A percentile compares a stretch with the other conserved stretches of the same genome.
Conservation (phyloP, 2,329 filamentous ascomycete species). For the Stagonosporopsis chrysanthemi region DNA sequence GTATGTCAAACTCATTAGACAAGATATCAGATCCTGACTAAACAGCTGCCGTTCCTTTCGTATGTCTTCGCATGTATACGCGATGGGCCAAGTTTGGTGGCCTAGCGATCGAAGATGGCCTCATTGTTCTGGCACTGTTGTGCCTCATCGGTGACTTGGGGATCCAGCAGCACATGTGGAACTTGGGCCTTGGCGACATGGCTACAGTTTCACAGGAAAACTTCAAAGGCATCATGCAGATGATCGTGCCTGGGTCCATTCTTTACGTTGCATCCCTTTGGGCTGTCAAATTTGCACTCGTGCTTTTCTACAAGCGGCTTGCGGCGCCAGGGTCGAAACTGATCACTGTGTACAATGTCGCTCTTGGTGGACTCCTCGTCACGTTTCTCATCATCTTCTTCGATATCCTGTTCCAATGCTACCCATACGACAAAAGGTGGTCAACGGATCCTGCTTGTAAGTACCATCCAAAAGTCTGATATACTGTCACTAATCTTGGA, state of each 20-base stretch:
- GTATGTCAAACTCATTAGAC: neutral
- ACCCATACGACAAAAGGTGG: slow-evolving; percentile 43
- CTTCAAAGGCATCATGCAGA: slow-evolving; percentile 37
- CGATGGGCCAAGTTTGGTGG: slow-evolving; percentile 39
- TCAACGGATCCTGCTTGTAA: slow-evolving; percentile 28
- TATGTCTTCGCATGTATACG: slow-evolving; percentile 38
- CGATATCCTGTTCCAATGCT: slow-evolving; percentile 53
- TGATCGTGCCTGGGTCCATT: slow-evolving; percentile 53
- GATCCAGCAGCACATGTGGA: slow-evolving; percentile 48
- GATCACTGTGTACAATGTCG: slow-evolving; percentile 50
- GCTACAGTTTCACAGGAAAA: slow-evolving; percentile 23
- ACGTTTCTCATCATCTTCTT: slow-evolving; percentile 50
- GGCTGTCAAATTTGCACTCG: slow-evolving; percentile 53
- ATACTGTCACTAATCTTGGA: slow-evolving; percentile 12
- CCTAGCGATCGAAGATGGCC: slow-evolving; percentile 42
- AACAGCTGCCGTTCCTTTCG: slow-evolving; percentile 34
- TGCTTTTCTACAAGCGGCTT: slow-evolving; percentile 54
- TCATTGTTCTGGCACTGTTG: slow-evolving; percentile 39
- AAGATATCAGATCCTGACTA: neutral
- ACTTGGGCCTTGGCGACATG: slow-evolving; percentile 38
- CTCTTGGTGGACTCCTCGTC: slow-evolving; percentile 40
- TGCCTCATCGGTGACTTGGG: slow-evolving; percentile 44
- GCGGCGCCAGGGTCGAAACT: slow-evolving; percentile 48
- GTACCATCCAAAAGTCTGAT: neutral
- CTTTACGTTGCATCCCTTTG: slow-evolving; percentile 53